phyloP scores from a whole-genome alignment of 352 stramenopile species.

The Phytopythium chamaehyphon region DNA sequence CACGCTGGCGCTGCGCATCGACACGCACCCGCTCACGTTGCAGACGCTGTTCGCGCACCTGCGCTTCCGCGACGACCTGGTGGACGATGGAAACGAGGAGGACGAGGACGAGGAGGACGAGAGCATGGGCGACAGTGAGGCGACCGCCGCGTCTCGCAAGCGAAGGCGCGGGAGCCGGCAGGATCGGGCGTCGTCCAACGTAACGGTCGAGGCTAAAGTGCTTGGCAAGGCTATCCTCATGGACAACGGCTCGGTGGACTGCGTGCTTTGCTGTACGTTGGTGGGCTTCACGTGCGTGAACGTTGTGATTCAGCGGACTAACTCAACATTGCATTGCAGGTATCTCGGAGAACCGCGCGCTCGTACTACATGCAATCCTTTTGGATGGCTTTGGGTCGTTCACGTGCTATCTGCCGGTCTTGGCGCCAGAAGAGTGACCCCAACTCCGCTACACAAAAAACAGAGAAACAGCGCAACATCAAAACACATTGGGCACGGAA shows the following conservation, averaged over 20 bases:
- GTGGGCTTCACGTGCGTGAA: not conserved
- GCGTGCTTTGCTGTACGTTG: slow-evolving; percentile 65
- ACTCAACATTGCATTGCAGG: slow-evolving; percentile 17
- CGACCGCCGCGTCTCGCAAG: not conserved
- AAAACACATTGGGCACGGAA: no score
- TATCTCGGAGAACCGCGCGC: slow-evolving; percentile 73
- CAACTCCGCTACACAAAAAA: not conserved
- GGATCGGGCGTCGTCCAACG: slow-evolving; percentile 28
- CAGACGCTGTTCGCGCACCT: slow-evolving; percentile 79
- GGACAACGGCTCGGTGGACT: slow-evolving; percentile 63
- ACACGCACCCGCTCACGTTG: slow-evolving; percentile 62
- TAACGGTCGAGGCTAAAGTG: slow-evolving; percentile 77
- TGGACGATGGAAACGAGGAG: slow-evolving; percentile 40
- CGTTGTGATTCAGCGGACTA: not conserved
- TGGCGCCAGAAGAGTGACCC: slow-evolving; percentile 42
- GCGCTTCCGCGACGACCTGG: slow-evolving; percentile 67
- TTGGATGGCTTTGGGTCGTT: slow-evolving; percentile 73
- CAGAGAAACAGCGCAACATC: slow-evolving; percentile 1
- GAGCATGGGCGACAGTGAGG: slow-evolving; percentile 5
- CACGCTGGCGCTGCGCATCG: slow-evolving; percentile 66
- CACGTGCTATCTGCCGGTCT: slow-evolving; percentile 79
- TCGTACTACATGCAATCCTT: slow-evolving; percentile 79
- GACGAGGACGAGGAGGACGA: slow-evolving; percentile 20
- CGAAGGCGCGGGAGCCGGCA: not conserved
- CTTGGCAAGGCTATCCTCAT: slow-evolving; percentile 73